A percentile compares a stretch with the other conserved stretches of the same genome.
Conservation (phyloP, 2,329 filamentous ascomycete species). For the Colletotrichum musicola region DNA sequence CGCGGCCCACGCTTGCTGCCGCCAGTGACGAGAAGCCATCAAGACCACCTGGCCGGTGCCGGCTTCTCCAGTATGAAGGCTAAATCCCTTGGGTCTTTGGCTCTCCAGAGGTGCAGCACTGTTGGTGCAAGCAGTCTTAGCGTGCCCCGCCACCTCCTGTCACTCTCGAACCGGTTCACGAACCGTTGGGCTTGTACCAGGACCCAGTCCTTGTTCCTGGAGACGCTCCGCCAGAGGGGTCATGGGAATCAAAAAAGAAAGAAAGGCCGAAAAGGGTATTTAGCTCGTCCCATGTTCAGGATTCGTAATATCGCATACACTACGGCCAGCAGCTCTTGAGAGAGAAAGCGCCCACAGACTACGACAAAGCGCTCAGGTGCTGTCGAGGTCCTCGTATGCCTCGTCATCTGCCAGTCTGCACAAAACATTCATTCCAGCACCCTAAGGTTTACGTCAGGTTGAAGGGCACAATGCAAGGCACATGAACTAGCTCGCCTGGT, state of each 20-base stretch:
- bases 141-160: slow-evolving; percentile 29
- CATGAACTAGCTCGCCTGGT: no score
- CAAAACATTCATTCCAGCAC: no score
- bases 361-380: no score
- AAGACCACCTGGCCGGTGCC: slow-evolving; percentile 14
- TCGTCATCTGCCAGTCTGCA: no score
- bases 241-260: background rate
- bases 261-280: slow-evolving; percentile 15
- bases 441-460: no score
- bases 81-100: slow-evolving; percentile 1
- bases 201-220: slow-evolving; percentile 11
- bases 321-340: no score
- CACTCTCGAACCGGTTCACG: slow-evolving; percentile 37
- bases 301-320: no score
- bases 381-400: no score
- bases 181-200: slow-evolving; percentile 30
- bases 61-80: slow-evolving; percentile 5
- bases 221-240: slow-evolving; percentile 6
- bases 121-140: background rate
- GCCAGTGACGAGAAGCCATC: slow-evolving; percentile 10
- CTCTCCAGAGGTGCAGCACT: slow-evolving; percentile 16
- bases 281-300: slow-evolving; percentile 13
- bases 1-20: slow-evolving; percentile 12
- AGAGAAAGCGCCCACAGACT: no score
- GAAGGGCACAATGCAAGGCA: no score